These are phyloP conservation scores for Talaromyces albobiverticillius DNA, from an alignment of 2,329 filamentous ascomycete genomes.

Conservation along the genomic window DNA sequence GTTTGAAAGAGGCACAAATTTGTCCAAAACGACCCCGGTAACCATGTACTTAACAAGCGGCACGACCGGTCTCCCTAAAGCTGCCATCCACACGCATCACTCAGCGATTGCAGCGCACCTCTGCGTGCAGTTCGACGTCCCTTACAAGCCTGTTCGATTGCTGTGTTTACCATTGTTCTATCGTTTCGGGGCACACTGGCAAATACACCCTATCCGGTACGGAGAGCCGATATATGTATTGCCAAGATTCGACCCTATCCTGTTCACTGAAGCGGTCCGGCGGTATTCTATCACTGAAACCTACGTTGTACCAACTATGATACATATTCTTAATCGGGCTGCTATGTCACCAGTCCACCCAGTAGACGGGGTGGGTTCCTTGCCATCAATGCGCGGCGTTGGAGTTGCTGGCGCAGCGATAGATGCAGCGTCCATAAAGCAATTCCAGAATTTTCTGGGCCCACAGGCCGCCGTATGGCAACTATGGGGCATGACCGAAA, in stretches of 20 bases:
- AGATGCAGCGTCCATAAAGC: conserved; percentile 37
- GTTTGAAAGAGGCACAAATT: conserved; percentile 38
- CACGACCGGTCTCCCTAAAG: conserved; percentile 60
- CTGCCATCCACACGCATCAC: conserved; percentile 56
- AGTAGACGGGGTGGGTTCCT: conserved; percentile 19
- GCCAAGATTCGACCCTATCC: conserved; percentile 41
- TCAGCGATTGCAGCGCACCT: conserved; percentile 54
- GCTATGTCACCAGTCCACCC: conserved; percentile 19
- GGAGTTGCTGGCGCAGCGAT: conserved; percentile 51
- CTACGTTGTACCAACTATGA: conserved; percentile 47
- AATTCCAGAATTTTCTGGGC: conserved; percentile 40
- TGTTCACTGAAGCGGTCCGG: conserved; percentile 38
- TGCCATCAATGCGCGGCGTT: conserved; percentile 43
- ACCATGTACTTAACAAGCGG: conserved; percentile 55
- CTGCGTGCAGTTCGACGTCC: conserved; percentile 40
- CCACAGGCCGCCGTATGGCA: conserved; percentile 43
- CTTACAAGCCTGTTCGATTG: conserved; percentile 41
- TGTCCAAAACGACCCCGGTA: conserved; percentile 47
- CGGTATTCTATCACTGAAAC: conserved; percentile 47
- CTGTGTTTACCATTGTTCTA: conserved; percentile 54
- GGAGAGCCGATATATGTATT: conserved; percentile 48
- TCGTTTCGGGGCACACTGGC: conserved; percentile 46
- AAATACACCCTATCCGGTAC: conserved; percentile 46
- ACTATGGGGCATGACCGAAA: conserved; percentile 43
- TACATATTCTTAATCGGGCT: conserved; percentile 33